Percentiles rank a stretch among this genome's conserved stretches.
Conservation (phyloP, 345 rosid genomes). For the Hypericum perforatum region DNA sequence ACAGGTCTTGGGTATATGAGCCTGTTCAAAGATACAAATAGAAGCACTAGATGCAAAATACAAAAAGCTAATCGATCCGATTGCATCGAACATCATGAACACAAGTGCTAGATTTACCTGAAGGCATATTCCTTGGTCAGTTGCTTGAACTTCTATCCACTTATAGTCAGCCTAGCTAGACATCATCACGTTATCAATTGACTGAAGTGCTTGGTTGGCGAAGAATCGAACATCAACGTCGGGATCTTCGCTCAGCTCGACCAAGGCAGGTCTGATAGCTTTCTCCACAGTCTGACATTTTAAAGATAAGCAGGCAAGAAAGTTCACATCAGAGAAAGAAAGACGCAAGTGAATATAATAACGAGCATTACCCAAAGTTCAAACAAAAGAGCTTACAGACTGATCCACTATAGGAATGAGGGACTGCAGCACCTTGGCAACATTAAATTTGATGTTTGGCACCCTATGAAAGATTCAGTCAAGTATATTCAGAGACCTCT, state of each 20-base stretch:
- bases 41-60: no score
- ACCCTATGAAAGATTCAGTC: constrained; percentile 42
- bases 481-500: constrained; percentile 12
- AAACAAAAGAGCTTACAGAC: constrained; percentile 39
- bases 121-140: no score
- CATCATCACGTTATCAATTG: constrained; percentile 71
- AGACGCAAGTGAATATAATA: not conserved
- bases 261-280: constrained; percentile 63
- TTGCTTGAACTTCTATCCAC: not conserved
- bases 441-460: constrained; percentile 92
- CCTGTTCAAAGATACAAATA: no score
- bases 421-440: constrained; percentile 88
- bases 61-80: no score
- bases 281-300: constrained; percentile 57
- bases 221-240: constrained; percentile 88
- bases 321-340: no score
- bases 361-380: not conserved
- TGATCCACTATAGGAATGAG: constrained; percentile 76
- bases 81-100: no score
- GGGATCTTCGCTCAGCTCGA: constrained; percentile 82
- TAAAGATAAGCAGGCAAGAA: not conserved
- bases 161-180: constrained; percentile 33
- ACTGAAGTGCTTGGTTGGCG: constrained; percentile 73
- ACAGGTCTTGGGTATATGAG: no score
- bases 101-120: no score